These are phyloP conservation scores for Spencermartinsiella ligniputridi DNA, from an alignment of 1,139 yeast genomes.

Conservation along the genomic window DNA sequence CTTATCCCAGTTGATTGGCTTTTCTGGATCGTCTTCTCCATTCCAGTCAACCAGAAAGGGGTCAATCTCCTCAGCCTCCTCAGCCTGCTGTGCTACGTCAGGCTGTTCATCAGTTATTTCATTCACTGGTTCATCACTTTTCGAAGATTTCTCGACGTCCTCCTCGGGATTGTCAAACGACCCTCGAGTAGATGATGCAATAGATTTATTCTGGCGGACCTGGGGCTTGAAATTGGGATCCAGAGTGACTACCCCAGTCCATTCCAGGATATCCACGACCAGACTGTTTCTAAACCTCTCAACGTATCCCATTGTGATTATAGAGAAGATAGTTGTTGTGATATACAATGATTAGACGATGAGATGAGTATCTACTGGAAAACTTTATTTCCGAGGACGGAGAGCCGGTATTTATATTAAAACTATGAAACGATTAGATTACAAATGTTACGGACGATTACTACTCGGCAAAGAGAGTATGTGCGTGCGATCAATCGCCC, in stretches of 20 bases:
- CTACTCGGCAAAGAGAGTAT: no score
- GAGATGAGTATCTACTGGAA: no score
- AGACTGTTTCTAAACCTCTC: conserved; percentile 17
- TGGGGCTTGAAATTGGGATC: conserved; percentile 16
- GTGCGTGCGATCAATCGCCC: no score
- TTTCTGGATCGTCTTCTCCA: conserved; percentile 49
- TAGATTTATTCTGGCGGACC: conserved; percentile 1
- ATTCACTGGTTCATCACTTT: not conserved
- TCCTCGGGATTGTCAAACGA: not conserved
- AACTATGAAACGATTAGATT: no score
- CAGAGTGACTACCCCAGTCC: conserved; percentile 12
- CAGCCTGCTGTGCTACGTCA: not conserved
- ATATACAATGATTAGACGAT: no score
- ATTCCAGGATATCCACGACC: conserved; percentile 18
- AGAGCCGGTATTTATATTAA: no score
- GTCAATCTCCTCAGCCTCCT: not conserved
- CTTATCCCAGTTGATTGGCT: conserved; percentile 53
- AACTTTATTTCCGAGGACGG: no score
- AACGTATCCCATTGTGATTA: conserved; percentile 10
- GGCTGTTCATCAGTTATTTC: not conserved
- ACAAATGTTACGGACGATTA: no score
- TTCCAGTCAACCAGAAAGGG: conserved; percentile 35
- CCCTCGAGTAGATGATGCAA: no score
- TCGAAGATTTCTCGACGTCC: conserved; percentile 1
- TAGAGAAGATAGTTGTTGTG: no score